A percentile compares a stretch with the other conserved stretches of the same genome.
Conservation (phyloP, 176 grass and related monocot species). For the Eragrostis curvula region DNA sequence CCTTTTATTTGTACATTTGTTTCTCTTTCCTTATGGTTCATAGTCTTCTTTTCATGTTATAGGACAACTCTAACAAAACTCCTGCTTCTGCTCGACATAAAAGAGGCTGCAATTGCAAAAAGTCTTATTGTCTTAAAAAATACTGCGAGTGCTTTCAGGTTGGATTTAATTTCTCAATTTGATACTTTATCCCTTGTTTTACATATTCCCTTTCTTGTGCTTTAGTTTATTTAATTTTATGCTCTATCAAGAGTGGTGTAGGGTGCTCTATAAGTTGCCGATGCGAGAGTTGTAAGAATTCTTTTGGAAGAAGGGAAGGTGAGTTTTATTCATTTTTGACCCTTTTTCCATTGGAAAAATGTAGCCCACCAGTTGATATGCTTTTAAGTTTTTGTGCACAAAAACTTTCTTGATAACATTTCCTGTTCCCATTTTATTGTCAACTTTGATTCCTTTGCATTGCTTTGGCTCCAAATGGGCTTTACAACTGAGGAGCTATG, state of each 20-base stretch:
- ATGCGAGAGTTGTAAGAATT: slow-evolving; percentile 75
- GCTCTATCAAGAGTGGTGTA: slow-evolving; percentile 58
- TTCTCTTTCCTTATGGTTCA: background rate
- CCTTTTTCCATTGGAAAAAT: slow-evolving; percentile 9
- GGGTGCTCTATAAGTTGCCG: slow-evolving; percentile 70
- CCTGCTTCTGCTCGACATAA: slow-evolving; percentile 80
- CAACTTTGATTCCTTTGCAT: background rate
- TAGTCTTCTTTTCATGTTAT: slow-evolving; percentile 11
- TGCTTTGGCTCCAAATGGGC: background rate
- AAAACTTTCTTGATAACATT: background rate
- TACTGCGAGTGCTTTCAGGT: slow-evolving; percentile 89
- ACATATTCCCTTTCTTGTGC: slow-evolving; percentile 21
- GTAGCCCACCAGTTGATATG: background rate
- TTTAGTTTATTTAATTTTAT: slow-evolving; percentile 31
- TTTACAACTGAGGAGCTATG: background rate
- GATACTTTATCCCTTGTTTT: slow-evolving; percentile 4
- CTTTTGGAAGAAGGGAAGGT: slow-evolving; percentile 79
- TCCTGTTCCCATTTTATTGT: background rate
- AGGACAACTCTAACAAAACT: slow-evolving; percentile 69
- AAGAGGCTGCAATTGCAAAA: slow-evolving; percentile 80
- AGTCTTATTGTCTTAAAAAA: slow-evolving; percentile 77
- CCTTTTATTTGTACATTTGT: background rate
- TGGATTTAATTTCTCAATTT: slow-evolving; percentile 24
- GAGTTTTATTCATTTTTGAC: slow-evolving; percentile 21
- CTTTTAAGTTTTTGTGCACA: background rate